A percentile compares a stretch with the other conserved stretches of the same genome.
Conservation (phyloP, 805 yeast species). For the Spathaspora arborariae region DNA sequence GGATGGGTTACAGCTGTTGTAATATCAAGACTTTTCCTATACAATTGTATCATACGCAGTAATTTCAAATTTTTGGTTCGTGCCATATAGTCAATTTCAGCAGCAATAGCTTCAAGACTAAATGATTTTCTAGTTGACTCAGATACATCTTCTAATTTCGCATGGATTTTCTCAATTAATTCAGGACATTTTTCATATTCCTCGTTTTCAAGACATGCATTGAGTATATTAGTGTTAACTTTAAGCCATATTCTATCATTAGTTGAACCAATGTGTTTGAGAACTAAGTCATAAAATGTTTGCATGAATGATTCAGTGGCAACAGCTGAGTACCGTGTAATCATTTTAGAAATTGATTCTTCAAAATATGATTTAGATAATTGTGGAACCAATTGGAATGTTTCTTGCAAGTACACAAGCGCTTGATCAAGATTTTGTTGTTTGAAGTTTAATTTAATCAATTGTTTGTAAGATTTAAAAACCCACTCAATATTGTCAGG, state of each 20-base stretch:
- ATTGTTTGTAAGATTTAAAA: conserved; percentile 39
- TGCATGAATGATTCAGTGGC: conserved; percentile 25
- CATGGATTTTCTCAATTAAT: conserved; percentile 35
- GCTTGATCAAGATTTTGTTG: conserved; percentile 19
- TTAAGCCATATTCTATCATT: conserved; percentile 46
- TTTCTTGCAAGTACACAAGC: conserved; percentile 17
- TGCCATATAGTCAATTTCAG: conserved; percentile 55
- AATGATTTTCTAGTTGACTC: conserved; percentile 46
- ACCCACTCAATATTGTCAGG: conserved; percentile 23
- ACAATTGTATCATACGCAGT: conserved; percentile 43
- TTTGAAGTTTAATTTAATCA: conserved; percentile 32
- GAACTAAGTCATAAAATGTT: conserved; percentile 26
- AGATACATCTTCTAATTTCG: conserved; percentile 31
- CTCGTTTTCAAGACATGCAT: conserved; percentile 13
- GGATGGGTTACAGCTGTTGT: conserved; percentile 74
- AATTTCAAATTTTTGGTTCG: conserved; percentile 29
- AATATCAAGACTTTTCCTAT: conserved; percentile 40
- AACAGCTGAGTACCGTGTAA: conserved; percentile 28
- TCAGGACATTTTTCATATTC: conserved; percentile 21
- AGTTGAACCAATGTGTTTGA: conserved; percentile 14
- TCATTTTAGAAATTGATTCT: conserved; percentile 35
- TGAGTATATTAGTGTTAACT: conserved; percentile 43
- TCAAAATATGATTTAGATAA: conserved; percentile 35
- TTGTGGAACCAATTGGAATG: conserved; percentile 20
- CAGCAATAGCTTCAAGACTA: conserved; percentile 61